Conservation (phyloP, 2,329 filamentous ascomycete genomes). For the Talaromyces amestolkiae region DNA sequence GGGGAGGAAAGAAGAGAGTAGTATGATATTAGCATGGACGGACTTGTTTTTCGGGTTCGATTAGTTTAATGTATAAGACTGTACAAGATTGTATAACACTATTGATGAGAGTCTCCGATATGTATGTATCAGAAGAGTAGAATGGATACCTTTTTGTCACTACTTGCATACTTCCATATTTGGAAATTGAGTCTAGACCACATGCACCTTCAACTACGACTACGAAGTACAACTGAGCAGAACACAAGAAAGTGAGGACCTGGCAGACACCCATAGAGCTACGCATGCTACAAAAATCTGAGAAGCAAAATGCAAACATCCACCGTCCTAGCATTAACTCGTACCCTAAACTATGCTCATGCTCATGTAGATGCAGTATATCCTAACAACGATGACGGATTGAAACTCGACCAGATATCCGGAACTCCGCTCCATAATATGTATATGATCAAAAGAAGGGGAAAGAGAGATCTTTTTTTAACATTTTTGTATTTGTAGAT, state of each 20-base stretch:
- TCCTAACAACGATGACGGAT: neutral
- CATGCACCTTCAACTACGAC: too few species aligned
- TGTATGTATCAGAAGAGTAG: neutral
- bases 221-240: too few species aligned
- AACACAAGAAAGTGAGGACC: neutral
- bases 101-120: neutral
- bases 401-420: conserved; percentile 16
- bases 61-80: neutral
- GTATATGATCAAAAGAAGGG: conserved; percentile 21
- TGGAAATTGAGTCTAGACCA: neutral
- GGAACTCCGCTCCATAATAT: conserved; percentile 17
- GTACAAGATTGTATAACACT: conserved; percentile 10
- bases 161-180: neutral
- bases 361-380: conserved; percentile 15
- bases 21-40: neutral
- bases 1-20: neutral
- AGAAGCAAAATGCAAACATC: conserved; percentile 4
- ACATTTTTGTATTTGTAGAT: conserved; percentile 52
- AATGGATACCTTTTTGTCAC: neutral
- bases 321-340: conserved; percentile 11
- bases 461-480: conserved; percentile 54
- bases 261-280: neutral
- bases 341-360: neutral
- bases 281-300: neutral
- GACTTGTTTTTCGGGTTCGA: neutral